Conservation (phyloP, 306 rosid species). For the Fragaria nilgerrensis region DNA sequence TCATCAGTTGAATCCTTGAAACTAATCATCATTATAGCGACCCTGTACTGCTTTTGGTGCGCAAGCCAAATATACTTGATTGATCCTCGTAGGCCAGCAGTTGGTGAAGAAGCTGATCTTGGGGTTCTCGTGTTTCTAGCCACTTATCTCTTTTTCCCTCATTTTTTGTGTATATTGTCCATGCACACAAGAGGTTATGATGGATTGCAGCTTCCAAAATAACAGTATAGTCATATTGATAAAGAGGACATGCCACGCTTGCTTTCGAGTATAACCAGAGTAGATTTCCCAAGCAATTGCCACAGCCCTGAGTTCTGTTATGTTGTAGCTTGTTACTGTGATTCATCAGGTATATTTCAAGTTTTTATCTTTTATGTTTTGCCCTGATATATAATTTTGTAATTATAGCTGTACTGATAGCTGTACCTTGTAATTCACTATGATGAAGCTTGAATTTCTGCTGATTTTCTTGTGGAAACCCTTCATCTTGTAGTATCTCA, state of each 20-base stretch:
- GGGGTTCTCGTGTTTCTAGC: constrained; percentile 77
- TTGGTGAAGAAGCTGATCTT: constrained; percentile 95
- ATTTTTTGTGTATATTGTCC: constrained; percentile 59
- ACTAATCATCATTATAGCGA: constrained; percentile 50
- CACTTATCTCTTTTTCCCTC: constrained; percentile 60
- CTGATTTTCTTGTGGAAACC: neutral
- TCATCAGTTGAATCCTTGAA: constrained; percentile 54
- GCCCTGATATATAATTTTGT: neutral
- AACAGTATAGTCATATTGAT: constrained; percentile 8
- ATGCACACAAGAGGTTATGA: constrained; percentile 51
- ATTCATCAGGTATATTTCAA: neutral
- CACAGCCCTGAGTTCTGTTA: constrained; percentile 2
- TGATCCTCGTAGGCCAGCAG: constrained; percentile 67
- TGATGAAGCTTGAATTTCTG: neutral
- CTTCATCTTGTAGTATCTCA: neutral
- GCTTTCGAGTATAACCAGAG: neutral
- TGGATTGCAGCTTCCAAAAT: constrained; percentile 52
- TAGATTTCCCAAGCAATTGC: neutral
- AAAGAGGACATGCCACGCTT: neutral
- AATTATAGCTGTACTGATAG: neutral
- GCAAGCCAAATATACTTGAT: constrained; percentile 62
- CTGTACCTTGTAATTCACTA: constrained; percentile 7
- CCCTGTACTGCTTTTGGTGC: constrained; percentile 79
- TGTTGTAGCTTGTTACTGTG: constrained; percentile 3
- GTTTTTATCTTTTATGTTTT: neutral